Evolutionary conservation across 2,329 filamentous ascomycete species (phyloP), one percentile per base, ranked within the genome.

Genomic region (Pseudogymnoascus sp.): DNA sequence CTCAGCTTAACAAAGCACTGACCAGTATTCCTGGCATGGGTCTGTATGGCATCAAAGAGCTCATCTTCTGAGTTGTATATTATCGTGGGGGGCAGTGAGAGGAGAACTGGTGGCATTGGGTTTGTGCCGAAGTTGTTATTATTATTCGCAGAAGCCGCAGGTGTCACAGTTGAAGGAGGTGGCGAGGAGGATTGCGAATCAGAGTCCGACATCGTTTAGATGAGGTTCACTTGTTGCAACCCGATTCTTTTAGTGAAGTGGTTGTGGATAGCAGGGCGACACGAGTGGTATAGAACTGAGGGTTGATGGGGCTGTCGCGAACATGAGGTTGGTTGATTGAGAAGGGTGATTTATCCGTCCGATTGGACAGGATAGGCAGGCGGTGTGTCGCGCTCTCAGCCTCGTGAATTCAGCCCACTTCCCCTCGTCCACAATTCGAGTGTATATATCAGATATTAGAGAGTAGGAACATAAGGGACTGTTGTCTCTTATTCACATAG

Each of bases 1-100:
- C 57, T 37, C 37, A 58, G 57, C 57, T 58, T 58, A 37, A 58
- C 57, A 25, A 58, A 58, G 57, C 57, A 58, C 37, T 58, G 57
- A 20, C 57, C 57, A 16, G 57, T 58, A 38, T 9, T 39, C 34
- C 57, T 37, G 12, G 57, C 57, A n/a, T 58, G 57, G 8, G 32
- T 39, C 9, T 58, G 57, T 38, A 58, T 58, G 11, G 57, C 57
- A 6, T 58, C 57, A 20, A 58, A 58, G 7, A 58, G 25, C 20
- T 39, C 37, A 39, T 58, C 57, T 58, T 58, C 57, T 22, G 57
- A 58, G 6, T 38, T 39, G 25, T 58, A 58, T 37, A 58, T 58
- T 37, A 39, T 39, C 16, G 57, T 58, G 16, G 57, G 32, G 25
- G 57, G 57, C 4, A 58, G 34, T 14, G 57, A 58, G 20, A 58